phyloP scores from a whole-genome alignment of 129 eudicot species.

The Chrysanthemum makinoi region DNA sequence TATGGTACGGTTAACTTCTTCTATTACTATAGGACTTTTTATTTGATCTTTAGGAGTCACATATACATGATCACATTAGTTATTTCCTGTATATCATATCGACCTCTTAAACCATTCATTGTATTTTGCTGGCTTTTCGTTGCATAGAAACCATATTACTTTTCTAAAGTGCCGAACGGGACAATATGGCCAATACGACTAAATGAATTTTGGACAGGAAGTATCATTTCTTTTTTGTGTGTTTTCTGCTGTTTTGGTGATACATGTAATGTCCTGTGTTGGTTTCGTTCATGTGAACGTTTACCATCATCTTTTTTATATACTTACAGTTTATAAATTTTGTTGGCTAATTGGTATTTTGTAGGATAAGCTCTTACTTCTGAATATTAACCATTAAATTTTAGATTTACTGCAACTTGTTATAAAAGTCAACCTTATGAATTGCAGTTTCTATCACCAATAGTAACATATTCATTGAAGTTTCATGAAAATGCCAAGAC shows the following conservation, averaged over 20 bases:
- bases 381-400: too few relatives aligned
- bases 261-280: neutral
- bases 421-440: too few relatives aligned
- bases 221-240: neutral
- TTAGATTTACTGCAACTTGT: too few relatives aligned
- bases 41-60: neutral
- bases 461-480: neutral
- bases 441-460: too few relatives aligned
- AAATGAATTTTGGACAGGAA: neutral
- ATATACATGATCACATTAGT: neutral
- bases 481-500: neutral
- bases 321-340: neutral
- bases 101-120: neutral
- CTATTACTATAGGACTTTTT: neutral
- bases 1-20: slow-evolving; percentile 13
- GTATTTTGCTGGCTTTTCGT: neutral
- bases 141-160: neutral
- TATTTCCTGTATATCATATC: neutral
- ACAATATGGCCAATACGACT: neutral
- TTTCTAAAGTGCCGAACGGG: neutral
- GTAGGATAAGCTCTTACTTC: too few relatives aligned
- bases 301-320: neutral
- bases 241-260: neutral
- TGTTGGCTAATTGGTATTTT: neutral
- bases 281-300: neutral